These are phyloP conservation scores for Lithocarpus polystachyus DNA, from an alignment of 306 rosid genomes.

Conservation along the genomic window DNA sequence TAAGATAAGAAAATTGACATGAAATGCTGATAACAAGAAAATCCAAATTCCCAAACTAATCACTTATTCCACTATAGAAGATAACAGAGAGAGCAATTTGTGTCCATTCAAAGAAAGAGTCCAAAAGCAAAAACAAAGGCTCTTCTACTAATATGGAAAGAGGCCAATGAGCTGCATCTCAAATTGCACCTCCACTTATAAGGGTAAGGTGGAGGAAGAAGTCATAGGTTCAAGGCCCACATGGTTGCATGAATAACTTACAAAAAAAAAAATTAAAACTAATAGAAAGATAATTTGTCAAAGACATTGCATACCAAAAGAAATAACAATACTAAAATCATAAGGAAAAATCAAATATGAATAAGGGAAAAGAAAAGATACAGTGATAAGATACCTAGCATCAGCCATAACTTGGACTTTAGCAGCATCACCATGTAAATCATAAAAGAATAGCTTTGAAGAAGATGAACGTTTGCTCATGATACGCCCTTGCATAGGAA, in stretches of 20 bases:
- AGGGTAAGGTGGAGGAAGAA: too few species aligned
- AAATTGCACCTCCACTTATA: too few species aligned
- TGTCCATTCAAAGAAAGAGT: neutral
- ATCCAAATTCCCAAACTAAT: too few species aligned
- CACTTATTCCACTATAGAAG: too few species aligned
- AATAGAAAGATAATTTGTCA: neutral
- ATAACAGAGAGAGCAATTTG: neutral
- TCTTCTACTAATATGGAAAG: neutral
- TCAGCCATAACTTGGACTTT: conserved; percentile 91
- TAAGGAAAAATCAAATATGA: neutral
- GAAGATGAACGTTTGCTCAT: conserved; percentile 73
- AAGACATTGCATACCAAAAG: neutral
- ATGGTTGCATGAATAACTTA: too few species aligned
- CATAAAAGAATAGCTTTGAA: conserved; percentile 73
- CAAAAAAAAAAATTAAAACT: too few species aligned
- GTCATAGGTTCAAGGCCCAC: too few species aligned
- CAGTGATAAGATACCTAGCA: conserved; percentile 50
- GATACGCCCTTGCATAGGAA: conserved; percentile 37
- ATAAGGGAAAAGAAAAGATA: neutral
- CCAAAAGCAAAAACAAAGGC: neutral
- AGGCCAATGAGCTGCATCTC: too few species aligned
- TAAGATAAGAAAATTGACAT: neutral
- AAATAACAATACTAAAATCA: neutral
- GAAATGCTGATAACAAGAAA: neutral
- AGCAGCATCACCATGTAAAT: conserved; percentile 53